Percentiles rank a stretch among this genome's conserved stretches.
Evolutionary conservation across 257 asterid genomes (phyloP).

Genomic region (Solanum chilense): DNA sequence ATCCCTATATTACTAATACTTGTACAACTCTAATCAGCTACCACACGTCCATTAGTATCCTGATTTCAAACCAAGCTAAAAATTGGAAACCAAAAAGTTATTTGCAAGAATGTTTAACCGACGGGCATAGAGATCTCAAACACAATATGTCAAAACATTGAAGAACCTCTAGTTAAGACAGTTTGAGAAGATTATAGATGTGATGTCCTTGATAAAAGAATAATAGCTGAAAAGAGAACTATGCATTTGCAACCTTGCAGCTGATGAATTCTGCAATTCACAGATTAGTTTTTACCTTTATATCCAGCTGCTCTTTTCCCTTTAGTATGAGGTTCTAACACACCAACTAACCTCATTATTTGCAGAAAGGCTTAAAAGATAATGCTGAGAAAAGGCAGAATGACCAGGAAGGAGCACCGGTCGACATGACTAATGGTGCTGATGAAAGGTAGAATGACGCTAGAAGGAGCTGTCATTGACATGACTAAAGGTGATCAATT

Average conservation of each 20-base stretch:
- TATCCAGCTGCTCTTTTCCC: neutral
- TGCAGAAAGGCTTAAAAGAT: conserved; percentile 24
- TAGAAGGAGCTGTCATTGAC: neutral
- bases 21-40: neutral
- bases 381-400: conserved; percentile 8
- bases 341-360: neutral
- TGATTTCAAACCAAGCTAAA: neutral
- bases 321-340: neutral
- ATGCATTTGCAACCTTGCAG: neutral
- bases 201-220: neutral
- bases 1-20: neutral
- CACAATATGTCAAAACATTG: neutral
- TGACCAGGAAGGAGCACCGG: conserved; percentile 15
- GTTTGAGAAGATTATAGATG: neutral
- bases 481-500: neutral
- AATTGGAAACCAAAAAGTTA: neutral
- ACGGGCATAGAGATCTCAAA: neutral
- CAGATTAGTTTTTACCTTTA: neutral
- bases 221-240: neutral
- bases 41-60: neutral
- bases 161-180: neutral
- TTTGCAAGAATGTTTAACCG: neutral
- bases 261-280: neutral
- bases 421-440: neutral
- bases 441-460: neutral